Conservation (phyloP, 495 filamentous ascomycete genomes). For the Cryomyces antarcticus region DNA sequence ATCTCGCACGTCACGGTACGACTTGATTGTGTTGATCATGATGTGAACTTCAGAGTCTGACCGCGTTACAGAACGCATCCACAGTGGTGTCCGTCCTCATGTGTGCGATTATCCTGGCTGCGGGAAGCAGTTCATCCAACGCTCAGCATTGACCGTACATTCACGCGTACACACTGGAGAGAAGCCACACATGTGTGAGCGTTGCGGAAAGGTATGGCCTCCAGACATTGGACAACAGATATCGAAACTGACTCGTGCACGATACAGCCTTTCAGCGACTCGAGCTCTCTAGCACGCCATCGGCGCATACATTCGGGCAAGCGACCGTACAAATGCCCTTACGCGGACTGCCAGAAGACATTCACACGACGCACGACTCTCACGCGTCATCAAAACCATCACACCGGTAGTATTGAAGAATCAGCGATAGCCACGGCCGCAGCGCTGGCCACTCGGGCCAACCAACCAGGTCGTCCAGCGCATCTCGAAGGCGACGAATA, state of each 20-base stretch:
- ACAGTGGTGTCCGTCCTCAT: conserved; percentile 79
- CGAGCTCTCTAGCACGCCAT: conserved; percentile 83
- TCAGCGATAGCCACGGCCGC: conserved; percentile 77
- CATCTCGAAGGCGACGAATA: conserved; percentile 60
- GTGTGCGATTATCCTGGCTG: conserved; percentile 80
- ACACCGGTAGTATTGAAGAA: conserved; percentile 89
- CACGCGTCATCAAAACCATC: conserved; percentile 88
- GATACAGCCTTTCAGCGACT: conserved; percentile 88
- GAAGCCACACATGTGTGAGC: conserved; percentile 95
- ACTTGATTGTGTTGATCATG: background rate
- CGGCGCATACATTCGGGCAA: conserved; percentile 91
- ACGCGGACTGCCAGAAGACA: conserved; percentile 94
- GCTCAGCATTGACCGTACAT: conserved; percentile 93
- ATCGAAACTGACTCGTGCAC: conserved; percentile 9
- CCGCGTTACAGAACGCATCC: conserved; percentile 62
- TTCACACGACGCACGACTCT: conserved; percentile 90
- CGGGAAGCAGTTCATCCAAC: conserved; percentile 91
- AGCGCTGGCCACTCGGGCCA: conserved; percentile 41
- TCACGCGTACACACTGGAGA: conserved; percentile 90
- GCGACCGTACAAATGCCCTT: conserved; percentile 92
- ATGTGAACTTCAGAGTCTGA: conserved; percentile 15
- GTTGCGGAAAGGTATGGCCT: conserved; percentile 71
- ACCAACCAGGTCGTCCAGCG: conserved; percentile 31
- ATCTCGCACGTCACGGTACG: conserved; percentile 87
- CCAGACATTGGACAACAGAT: background rate